Percentiles rank a stretch among this genome's conserved stretches.
Evolutionary conservation across 202 grass and related monocot species (phyloP).

Genomic region (Eragrostis tef): DNA sequence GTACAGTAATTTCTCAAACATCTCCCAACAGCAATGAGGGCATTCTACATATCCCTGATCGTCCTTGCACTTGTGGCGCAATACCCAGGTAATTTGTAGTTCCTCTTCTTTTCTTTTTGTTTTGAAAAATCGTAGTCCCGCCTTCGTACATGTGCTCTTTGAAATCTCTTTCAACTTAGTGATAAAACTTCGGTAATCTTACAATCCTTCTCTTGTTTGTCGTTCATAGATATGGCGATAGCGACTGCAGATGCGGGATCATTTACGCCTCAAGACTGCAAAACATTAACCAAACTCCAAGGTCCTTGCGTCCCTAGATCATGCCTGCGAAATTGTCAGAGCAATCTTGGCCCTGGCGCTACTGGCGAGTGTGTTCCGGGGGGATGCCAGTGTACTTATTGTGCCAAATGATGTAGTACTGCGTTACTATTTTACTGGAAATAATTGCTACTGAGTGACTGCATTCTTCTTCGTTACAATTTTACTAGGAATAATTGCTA

Average conservation of each 20-base stretch:
- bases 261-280: constrained; percentile 27
- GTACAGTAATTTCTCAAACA: background rate
- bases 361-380: background rate
- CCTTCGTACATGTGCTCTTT: background rate
- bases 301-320: background rate
- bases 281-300: background rate
- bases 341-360: background rate
- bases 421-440: no score
- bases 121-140: background rate
- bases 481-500: background rate
- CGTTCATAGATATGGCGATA: background rate
- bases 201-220: background rate
- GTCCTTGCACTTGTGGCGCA: background rate
- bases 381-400: constrained; percentile 37
- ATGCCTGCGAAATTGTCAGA: background rate
- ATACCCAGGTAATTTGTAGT: background rate
- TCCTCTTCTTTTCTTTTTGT: background rate
- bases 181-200: background rate
- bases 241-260: background rate
- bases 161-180: background rate
- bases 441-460: background rate
- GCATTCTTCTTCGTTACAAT: background rate
- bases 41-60: background rate
- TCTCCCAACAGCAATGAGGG: background rate
- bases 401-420: background rate